Evolutionary conservation across 305 asterid genomes (phyloP).

Genomic region (Fraxinus sp.): DNA sequence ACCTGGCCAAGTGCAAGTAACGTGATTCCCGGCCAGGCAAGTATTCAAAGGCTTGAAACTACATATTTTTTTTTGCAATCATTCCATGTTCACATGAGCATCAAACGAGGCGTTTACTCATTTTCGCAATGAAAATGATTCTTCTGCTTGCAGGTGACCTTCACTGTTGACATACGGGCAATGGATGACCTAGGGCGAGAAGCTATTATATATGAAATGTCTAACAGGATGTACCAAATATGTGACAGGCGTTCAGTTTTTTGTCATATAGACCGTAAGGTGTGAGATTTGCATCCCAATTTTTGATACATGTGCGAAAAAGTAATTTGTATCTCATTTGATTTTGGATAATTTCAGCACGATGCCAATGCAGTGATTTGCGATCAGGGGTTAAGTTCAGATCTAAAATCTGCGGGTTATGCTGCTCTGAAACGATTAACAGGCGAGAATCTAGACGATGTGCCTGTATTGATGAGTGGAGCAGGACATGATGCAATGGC

Average conservation of each 20-base stretch:
- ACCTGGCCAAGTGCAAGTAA: slow-evolving; percentile 98
- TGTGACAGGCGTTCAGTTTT: slow-evolving; percentile 79
- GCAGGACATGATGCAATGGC: slow-evolving; percentile 99
- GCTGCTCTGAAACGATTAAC: slow-evolving; percentile 53
- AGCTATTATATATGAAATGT: slow-evolving; percentile 75
- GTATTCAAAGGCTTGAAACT: slow-evolving; percentile 25
- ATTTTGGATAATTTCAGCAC: slow-evolving; percentile 52
- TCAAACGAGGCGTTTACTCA: background rate
- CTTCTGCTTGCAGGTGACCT: slow-evolving; percentile 60
- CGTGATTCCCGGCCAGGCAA: slow-evolving; percentile 97
- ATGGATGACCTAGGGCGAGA: slow-evolving; percentile 89
- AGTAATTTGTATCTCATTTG: slow-evolving; percentile 27
- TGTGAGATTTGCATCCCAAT: slow-evolving; percentile 30
- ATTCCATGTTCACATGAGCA: background rate
- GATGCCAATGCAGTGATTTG: slow-evolving; percentile 86
- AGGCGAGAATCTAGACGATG: slow-evolving; percentile 49
- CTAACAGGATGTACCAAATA: slow-evolving; percentile 59
- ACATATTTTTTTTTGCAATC: background rate
- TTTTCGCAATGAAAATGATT: slow-evolving; percentile 5
- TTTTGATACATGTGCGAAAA: slow-evolving; percentile 1
- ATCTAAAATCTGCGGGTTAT: slow-evolving; percentile 68
- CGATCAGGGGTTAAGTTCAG: slow-evolving; percentile 61
- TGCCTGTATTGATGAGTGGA: slow-evolving; percentile 89
- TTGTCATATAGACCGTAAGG: slow-evolving; percentile 82
- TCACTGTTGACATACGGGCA: slow-evolving; percentile 89